A percentile compares a stretch with the other conserved stretches of the same genome.
phyloP scores from a whole-genome alignment of 176 grass and related monocot species.

The Alloteropsis semialata region DNA sequence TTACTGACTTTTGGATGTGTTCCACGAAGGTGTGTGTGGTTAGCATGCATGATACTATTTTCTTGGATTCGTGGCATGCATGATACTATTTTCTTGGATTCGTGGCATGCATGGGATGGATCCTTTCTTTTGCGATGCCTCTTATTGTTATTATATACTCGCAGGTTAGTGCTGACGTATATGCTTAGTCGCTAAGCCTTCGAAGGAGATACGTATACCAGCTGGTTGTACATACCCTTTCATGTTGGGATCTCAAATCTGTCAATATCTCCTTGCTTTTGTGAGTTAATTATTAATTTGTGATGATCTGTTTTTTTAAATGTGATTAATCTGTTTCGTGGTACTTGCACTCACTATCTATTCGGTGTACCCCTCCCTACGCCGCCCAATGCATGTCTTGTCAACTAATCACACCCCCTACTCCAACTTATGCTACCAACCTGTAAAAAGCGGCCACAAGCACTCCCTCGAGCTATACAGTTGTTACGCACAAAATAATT shows the following conservation, averaged over 20 bases:
- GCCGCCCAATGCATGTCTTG: too few relatives aligned
- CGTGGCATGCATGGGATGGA: neutral
- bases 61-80: neutral
- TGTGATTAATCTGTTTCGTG: too few relatives aligned
- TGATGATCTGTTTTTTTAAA: too few relatives aligned
- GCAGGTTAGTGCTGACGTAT: neutral
- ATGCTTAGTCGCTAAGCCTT: constrained; percentile 12
- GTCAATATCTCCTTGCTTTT: neutral
- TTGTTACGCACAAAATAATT: too few relatives aligned
- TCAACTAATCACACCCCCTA: too few relatives aligned
- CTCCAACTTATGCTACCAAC: too few relatives aligned
- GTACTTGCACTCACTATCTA: too few relatives aligned
- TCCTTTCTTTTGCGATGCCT: neutral
- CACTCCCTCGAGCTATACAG: too few relatives aligned
- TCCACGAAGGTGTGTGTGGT: neutral
- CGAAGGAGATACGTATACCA: neutral
- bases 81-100: neutral
- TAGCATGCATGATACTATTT: neutral
- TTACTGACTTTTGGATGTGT: neutral
- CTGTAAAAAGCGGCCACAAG: too few relatives aligned
- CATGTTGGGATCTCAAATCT: neutral
- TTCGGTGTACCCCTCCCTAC: too few relatives aligned
- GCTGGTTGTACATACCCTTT: too few relatives aligned
- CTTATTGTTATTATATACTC: neutral
- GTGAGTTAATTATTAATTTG: neutral